phyloP scores from a whole-genome alignment of 345 rosid genomes.

The Ceriops decandra region DNA sequence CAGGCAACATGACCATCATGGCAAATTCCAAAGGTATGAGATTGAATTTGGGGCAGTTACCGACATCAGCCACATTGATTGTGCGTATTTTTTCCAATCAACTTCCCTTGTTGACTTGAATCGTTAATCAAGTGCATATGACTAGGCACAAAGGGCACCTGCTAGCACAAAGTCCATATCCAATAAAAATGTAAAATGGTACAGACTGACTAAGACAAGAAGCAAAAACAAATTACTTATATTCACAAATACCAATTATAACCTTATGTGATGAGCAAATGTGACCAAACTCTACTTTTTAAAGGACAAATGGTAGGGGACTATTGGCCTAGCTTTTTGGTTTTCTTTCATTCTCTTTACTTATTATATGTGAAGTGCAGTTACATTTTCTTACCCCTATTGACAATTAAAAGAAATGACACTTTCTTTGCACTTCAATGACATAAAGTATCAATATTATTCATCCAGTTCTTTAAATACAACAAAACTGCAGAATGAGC shows the following conservation, averaged over 20 bases:
- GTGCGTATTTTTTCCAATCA: conserved; percentile 62
- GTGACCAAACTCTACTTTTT: too few species aligned
- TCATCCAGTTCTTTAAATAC: too few species aligned
- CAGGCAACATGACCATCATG: conserved; percentile 90
- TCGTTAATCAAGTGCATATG: conserved; percentile 81
- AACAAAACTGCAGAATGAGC: too few species aligned
- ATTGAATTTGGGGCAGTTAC: conserved; percentile 90
- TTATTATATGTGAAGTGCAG: too few species aligned
- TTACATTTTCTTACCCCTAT: too few species aligned
- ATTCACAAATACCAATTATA: background rate
- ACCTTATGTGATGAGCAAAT: background rate
- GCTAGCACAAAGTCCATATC: conserved; percentile 14
- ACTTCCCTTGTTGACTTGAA: conserved; percentile 75
- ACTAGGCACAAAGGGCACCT: conserved; percentile 76
- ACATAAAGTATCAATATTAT: too few species aligned
- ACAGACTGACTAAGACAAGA: background rate
- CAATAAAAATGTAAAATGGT: too few species aligned
- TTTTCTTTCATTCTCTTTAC: too few species aligned
- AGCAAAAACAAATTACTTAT: background rate
- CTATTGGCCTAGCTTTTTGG: too few species aligned
- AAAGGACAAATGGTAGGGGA: too few species aligned
- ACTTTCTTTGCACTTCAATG: too few species aligned
- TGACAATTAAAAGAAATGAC: too few species aligned
- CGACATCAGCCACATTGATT: conserved; percentile 57
- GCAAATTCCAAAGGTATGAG: conserved; percentile 82